Percentiles rank a stretch among this genome's conserved stretches.
Conservation (phyloP, 108 stramenopile genomes). For the Cyclotella cryptica region DNA sequence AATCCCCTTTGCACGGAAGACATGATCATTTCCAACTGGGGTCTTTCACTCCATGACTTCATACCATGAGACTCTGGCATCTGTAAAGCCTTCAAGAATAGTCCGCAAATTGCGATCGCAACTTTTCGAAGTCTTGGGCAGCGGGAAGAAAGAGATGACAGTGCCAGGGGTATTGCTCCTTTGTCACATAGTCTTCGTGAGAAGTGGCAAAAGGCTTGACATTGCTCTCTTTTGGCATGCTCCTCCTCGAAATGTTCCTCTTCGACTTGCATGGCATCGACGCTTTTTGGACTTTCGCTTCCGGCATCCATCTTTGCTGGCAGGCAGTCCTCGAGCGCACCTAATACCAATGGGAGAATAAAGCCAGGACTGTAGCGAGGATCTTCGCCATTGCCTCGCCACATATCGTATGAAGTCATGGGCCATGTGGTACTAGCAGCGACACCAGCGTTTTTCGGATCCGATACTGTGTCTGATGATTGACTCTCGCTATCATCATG, state of each 20-base stretch:
- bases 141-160: conserved; percentile 66
- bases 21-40: conserved; percentile 82
- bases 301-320: conserved; percentile 15
- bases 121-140: conserved; percentile 65
- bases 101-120: conserved; percentile 62
- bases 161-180: conserved; percentile 62
- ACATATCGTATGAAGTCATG: conserved; percentile 12
- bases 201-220: conserved; percentile 35
- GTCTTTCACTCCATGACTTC: conserved; percentile 76
- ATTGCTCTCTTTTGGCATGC: conserved; percentile 14
- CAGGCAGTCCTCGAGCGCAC: conserved; percentile 33
- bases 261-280: background rate
- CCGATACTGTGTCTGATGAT: conserved; percentile 9
- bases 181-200: conserved; percentile 66
- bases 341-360: conserved; percentile 68
- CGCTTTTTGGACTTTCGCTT: background rate
- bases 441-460: background rate
- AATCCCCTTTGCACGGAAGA: conserved; percentile 77
- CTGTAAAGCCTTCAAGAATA: conserved; percentile 62
- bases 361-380: conserved; percentile 80
- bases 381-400: conserved; percentile 56
- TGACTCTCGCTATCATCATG: conserved; percentile 2
- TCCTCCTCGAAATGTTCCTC: background rate
- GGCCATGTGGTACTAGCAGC: background rate
- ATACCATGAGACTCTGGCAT: conserved; percentile 61